phyloP scores from a whole-genome alignment of 257 asterid species.

The Perilla frutescens region DNA sequence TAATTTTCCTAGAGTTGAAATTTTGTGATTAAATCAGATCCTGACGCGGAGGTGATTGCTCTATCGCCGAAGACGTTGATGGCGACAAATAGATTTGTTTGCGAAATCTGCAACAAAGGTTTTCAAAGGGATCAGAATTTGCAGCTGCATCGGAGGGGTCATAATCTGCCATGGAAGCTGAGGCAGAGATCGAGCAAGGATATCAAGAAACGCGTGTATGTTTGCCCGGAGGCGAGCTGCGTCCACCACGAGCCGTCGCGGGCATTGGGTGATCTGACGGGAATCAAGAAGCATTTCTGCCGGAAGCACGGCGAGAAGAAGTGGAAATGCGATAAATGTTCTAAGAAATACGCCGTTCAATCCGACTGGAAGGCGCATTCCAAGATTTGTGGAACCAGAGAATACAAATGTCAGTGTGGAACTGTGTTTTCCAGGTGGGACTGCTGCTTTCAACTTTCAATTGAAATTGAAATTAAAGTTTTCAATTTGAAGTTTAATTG shows the following conservation, averaged over 20 bases:
- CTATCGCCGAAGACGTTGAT: slow-evolving; percentile 71
- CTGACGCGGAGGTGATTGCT: slow-evolving; percentile 86
- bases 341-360: slow-evolving; percentile 86
- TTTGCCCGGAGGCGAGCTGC: slow-evolving; percentile 79
- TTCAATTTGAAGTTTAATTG: background rate
- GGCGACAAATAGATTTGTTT: slow-evolving; percentile 84
- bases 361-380: slow-evolving; percentile 96
- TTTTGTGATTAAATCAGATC: slow-evolving; percentile 56
- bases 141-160: slow-evolving; percentile 92
- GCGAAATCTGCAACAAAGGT: slow-evolving; percentile 86
- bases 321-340: slow-evolving; percentile 83
- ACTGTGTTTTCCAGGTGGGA: slow-evolving; percentile 71
- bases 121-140: slow-evolving; percentile 92
- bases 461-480: no score
- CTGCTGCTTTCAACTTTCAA: no score
- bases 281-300: slow-evolving; percentile 89
- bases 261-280: slow-evolving; percentile 87
- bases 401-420: slow-evolving; percentile 89
- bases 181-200: slow-evolving; percentile 71
- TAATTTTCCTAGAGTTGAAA: background rate
- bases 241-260: slow-evolving; percentile 86
- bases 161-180: slow-evolving; percentile 88
- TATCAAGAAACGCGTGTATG: slow-evolving; percentile 73
- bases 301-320: slow-evolving; percentile 93
- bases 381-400: slow-evolving; percentile 84